Base-by-base conservation (phyloP, 2,329 filamentous ascomycete genomes). In the Paecilomyces niveus region DNA sequence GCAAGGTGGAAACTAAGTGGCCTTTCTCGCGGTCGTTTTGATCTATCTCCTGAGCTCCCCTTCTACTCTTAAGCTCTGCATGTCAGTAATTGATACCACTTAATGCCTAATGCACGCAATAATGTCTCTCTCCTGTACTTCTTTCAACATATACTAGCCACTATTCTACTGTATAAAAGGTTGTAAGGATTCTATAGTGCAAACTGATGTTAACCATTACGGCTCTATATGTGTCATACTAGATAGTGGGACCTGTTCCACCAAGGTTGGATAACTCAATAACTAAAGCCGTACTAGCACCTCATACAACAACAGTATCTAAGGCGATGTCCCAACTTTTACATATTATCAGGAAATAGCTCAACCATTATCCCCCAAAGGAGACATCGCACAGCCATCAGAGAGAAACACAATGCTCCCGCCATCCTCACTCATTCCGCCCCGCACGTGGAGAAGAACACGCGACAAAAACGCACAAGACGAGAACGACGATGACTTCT, bases 401-500 rank as follows among this genome's bases (percentile, higher is more conserved):
- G 2, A 45, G 7, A n/a, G 13, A 18, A 3, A 21, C 7, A 45
- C 39, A 18, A 45, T 45, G 39, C 32, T 55, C 4, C 54, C 54
- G 31, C 54, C 54, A 10, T 35, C 54, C 18, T 55, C 54, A n/a
- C 54, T 55, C 54, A 22, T 55, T 32, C 54, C 15, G 22, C 54
- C 54, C 54, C 54, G 54, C 54, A 55, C 54, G 6, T 55, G 54
- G 54, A 45, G 54, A 55, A 24, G 50, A 11, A 24, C 18, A n/a
- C 10, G 9, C 10, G 3, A 3, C 1, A 45, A 18, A 6, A 45
- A 5, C 35, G 9, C 22, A 22, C 22, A 45, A 5, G 35, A 18
- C 35, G 4, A n/a, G 6, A 10, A 55, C 49, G 78, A 80, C 62
- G 76, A n/a, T n/a, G n/a, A 79, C 58, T 87, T 84, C 70, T 72